Conservation (phyloP, 2,329 filamentous ascomycete genomes). For the Didymella exigua region DNA sequence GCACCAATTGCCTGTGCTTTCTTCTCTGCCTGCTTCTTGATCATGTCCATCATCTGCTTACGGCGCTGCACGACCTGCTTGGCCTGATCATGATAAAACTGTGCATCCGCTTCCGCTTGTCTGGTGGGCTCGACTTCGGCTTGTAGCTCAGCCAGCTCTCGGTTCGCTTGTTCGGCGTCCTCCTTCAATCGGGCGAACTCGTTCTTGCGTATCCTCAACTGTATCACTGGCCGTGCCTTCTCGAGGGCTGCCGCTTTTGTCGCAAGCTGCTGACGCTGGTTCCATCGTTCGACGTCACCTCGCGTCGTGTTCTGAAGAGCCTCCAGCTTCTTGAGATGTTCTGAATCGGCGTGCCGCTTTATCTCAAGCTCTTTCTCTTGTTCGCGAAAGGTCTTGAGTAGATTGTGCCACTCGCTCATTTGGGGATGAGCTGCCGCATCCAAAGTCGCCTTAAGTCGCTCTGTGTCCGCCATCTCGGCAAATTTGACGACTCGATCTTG, state of each 20-base stretch:
- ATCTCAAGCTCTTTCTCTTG: constrained; percentile 69
- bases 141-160: constrained; percentile 66
- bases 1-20: constrained; percentile 44
- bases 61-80: constrained; percentile 62
- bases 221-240: constrained; percentile 67
- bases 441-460: constrained; percentile 83
- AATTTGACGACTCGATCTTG: constrained; percentile 97
- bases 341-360: constrained; percentile 63
- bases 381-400: constrained; percentile 72
- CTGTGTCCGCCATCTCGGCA: constrained; percentile 78
- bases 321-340: constrained; percentile 70
- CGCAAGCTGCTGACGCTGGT: constrained; percentile 73
- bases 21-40: constrained; percentile 60
- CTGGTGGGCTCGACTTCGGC: constrained; percentile 69
- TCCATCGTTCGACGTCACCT: constrained; percentile 81
- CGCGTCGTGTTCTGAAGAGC: constrained; percentile 74
- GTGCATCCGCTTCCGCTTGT: constrained; percentile 70
- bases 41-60: constrained; percentile 58
- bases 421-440: constrained; percentile 82
- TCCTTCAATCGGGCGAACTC: constrained; percentile 60
- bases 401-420: constrained; percentile 78
- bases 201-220: constrained; percentile 64
- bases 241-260: constrained; percentile 68
- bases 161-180: constrained; percentile 60
- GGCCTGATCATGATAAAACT: constrained; percentile 67